Evolutionary conservation across 139 green algal species (phyloP).

Genomic region (Picochlorum sp.): DNA sequence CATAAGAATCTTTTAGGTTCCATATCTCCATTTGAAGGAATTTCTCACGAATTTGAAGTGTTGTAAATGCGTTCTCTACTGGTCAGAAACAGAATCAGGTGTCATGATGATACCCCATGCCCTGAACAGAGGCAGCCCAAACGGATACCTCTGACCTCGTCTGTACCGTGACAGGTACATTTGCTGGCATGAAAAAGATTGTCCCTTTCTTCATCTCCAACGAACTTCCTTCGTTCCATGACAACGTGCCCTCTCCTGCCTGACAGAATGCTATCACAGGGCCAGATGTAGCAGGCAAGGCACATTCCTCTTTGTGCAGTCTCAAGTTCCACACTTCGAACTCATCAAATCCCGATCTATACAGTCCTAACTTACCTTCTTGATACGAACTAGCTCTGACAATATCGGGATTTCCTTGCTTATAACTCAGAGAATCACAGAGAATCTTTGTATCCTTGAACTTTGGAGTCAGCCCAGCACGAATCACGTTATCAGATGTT

Average conservation of each 20-base stretch:
- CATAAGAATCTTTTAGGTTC: constrained; percentile 47
- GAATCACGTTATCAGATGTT: constrained; percentile 92
- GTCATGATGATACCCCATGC: constrained; percentile 16
- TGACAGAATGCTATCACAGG: background rate
- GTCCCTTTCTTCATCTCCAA: constrained; percentile 11
- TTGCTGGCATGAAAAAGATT: constrained; percentile 27
- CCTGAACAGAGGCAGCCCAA: constrained; percentile 19
- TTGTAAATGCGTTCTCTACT: background rate
- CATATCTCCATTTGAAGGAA: constrained; percentile 34
- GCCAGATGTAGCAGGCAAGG: background rate
- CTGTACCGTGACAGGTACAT: constrained; percentile 10
- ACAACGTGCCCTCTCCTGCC: background rate
- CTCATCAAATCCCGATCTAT: constrained; percentile 65
- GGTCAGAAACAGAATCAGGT: background rate
- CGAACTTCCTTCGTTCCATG: background rate
- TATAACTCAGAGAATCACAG: constrained; percentile 86
- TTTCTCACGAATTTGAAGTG: constrained; percentile 6
- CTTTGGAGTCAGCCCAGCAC: constrained; percentile 94
- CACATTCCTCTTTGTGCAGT: background rate
- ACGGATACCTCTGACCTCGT: background rate
- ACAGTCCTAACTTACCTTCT: constrained; percentile 1
- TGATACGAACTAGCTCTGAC: background rate
- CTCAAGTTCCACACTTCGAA: constrained; percentile 89
- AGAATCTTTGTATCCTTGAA: constrained; percentile 76
- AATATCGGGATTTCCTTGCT: constrained; percentile 31